Conservation (phyloP, 345 rosid genomes). For the Noccaea bulbosa region DNA sequence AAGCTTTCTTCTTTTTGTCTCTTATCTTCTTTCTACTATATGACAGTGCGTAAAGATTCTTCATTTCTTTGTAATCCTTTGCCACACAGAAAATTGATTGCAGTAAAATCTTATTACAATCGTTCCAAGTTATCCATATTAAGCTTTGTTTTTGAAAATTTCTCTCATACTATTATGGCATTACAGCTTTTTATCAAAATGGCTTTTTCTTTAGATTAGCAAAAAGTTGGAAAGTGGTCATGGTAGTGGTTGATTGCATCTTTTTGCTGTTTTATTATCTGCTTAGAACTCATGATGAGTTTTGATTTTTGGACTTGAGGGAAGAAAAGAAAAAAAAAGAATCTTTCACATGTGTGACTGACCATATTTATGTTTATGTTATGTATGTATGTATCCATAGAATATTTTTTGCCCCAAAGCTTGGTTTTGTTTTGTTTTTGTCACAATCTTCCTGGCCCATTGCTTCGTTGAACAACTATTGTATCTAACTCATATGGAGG, state of each 20-base stretch:
- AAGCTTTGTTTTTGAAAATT: not conserved
- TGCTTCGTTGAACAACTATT: slow-evolving; percentile 45
- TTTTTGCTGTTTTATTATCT: slow-evolving; percentile 41
- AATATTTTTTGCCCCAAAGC: not conserved
- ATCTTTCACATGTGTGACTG: slow-evolving; percentile 43
- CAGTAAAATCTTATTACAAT: slow-evolving; percentile 7
- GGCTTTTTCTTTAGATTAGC: slow-evolving; percentile 34
- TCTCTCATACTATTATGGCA: slow-evolving; percentile 25
- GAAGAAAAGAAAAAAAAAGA: slow-evolving; percentile 14
- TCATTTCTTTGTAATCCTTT: slow-evolving; percentile 31
- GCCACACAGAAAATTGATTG: slow-evolving; percentile 20
- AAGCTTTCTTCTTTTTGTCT: slow-evolving; percentile 52
- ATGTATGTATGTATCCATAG: not conserved
- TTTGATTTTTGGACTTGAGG: slow-evolving; percentile 22
- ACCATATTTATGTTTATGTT: slow-evolving; percentile 17
- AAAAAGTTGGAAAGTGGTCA: slow-evolving; percentile 39
- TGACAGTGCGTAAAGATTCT: slow-evolving; percentile 49
- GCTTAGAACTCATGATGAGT: slow-evolving; percentile 39
- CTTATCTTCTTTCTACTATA: slow-evolving; percentile 43
- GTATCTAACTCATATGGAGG: slow-evolving; percentile 31
- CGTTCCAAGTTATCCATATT: slow-evolving; percentile 11
- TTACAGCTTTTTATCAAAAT: slow-evolving; percentile 30
- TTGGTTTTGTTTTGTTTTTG: slow-evolving; percentile 37
- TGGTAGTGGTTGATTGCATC: slow-evolving; percentile 43
- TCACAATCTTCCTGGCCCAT: slow-evolving; percentile 38